phyloP scores from a whole-genome alignment of 129 eudicot species.

The sunflower (Helianthus annuus) region HanXRQr2.0-SUNRISE NC_035435.2:171509916-171510415 shows the following conservation, averaged over 20 bases:
- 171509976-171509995: no score
- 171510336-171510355: conserved; percentile 84
- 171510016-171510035: no score
- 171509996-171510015: no score
- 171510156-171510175: conserved; percentile 56
- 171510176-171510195: conserved; percentile 72
- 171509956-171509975: no score
- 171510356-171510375: conserved; percentile 95
- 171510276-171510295: conserved; percentile 71
- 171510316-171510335: conserved; percentile 82
- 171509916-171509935: conserved; percentile 4
- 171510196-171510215: conserved; percentile 32
- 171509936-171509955: conserved; percentile 6
- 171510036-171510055: no score
- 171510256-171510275: conserved; percentile 54
- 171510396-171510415: conserved; percentile 63
- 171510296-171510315: conserved; percentile 48
- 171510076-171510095: not conserved
- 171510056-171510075: no score
- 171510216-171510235: not conserved
- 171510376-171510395: conserved; percentile 89
- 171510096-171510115: not conserved
- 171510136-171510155: conserved; percentile 37
- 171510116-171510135: conserved; percentile 7
- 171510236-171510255: not conserved